phyloP scores from a whole-genome alignment of 73 alveolate genomes.

The Tetrahymena borealis region DNA sequence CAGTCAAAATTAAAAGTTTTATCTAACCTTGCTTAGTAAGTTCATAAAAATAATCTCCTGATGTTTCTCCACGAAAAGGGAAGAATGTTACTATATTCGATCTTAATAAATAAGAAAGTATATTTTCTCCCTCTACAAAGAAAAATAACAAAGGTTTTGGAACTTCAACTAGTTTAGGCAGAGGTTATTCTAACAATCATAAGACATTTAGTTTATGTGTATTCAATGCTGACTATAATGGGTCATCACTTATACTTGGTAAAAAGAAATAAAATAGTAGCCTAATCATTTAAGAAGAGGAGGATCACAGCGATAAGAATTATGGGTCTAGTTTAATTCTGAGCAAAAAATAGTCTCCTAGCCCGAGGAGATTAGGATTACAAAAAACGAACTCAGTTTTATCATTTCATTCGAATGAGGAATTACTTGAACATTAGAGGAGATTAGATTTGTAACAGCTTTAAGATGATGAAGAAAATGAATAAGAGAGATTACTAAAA shows the following conservation, averaged over 20 bases:
- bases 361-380: neutral
- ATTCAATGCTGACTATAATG: neutral
- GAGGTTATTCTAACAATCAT: neutral
- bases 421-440: neutral
- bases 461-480: neutral
- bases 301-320: neutral
- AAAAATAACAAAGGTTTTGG: neutral
- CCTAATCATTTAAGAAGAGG: neutral
- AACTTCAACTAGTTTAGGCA: neutral
- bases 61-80: neutral
- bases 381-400: neutral
- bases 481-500: neutral
- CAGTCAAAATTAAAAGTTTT: neutral
- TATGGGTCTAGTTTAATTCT: neutral
- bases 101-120: neutral
- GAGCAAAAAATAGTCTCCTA: neutral
- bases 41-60: neutral
- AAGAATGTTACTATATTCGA: neutral
- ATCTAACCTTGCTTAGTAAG: neutral
- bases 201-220: neutral
- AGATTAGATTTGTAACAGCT: no score
- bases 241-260: neutral
- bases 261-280: neutral
- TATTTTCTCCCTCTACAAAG: neutral
- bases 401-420: neutral